Evolutionary conservation across 2,329 filamentous ascomycete genomes (phyloP), one percentile per base, ranked within the genome.

Genomic region (Corinectria fuckeliana): DNA sequence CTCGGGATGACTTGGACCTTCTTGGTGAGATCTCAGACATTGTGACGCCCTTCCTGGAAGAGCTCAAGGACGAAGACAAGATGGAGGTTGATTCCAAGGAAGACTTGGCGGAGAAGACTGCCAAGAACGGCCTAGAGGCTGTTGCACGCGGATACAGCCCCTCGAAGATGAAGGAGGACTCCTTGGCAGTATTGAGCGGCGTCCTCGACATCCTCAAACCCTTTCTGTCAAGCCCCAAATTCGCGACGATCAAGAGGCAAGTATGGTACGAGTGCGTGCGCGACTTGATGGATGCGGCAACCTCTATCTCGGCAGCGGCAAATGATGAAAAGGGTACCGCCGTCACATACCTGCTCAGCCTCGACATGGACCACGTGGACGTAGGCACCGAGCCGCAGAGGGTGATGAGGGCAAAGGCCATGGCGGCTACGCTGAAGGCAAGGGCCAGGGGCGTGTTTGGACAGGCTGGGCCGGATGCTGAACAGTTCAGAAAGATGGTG

Each of bases 61-160:
- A 87, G 25, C 67, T 84, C 4, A 76, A 65, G 11, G 82, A 83
- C 28, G 85, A 85, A 44, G 86, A 89, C 62, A 81, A 82, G 56
- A 92, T 92, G 89, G 90, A 92, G 16, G 77, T 91, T 20, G 88
- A 90, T 70, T 81, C 80, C 18, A 80, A 81, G 58, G 80, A 81
- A 32, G 76, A 81, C 34, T 62, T 78, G 0, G 72, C 75, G 8
- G 76, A 75, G 9, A 76, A 76, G 60, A 82, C 82, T 5, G 78
- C 79, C 1, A 78, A 78, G 34, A 81, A 78, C n/a, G 84, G 79
- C 0, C 64, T 87, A 3, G 82, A 85, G 65, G 82, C 81, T 0
- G 69, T 83, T 1, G 78, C 81, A 10, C 77, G 77, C 11, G 82
- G 82, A 2, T 86, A 86, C 60, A 81, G 76, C 61, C 77, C 77